Percentiles rank a stretch among this genome's conserved stretches.
These are phyloP conservation scores for Dendrobium nobile DNA, from an alignment of 106 monocot genomes.

Conservation along the genomic window DNA sequence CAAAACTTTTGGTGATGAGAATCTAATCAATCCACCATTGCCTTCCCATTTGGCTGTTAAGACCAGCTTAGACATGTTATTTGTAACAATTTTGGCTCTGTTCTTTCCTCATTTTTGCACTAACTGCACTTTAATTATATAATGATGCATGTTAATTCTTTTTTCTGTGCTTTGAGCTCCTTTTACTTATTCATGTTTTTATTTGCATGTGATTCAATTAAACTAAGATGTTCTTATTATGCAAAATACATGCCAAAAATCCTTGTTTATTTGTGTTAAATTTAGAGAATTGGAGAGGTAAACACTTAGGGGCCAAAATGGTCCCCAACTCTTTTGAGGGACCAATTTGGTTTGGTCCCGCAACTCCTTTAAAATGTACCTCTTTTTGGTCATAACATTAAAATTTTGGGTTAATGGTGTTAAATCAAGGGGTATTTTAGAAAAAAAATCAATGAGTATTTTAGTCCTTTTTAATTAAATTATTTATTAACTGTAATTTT, in stretches of 20 bases:
- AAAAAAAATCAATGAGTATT: too few species aligned
- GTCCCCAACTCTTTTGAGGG: too few species aligned
- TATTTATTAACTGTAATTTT: too few species aligned
- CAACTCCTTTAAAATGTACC: too few species aligned
- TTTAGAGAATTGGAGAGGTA: too few species aligned
- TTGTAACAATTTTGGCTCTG: background rate
- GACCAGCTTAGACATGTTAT: background rate
- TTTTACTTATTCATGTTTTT: background rate
- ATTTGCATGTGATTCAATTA: background rate
- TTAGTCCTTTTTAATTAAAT: too few species aligned
- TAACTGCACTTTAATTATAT: background rate
- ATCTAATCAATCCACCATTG: background rate
- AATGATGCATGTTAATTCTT: background rate
- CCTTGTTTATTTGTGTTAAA: background rate
- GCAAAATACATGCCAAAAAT: background rate
- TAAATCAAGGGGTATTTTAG: too few species aligned
- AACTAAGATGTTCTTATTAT: background rate
- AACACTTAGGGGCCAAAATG: too few species aligned
- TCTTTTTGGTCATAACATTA: too few species aligned
- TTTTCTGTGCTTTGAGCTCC: background rate
- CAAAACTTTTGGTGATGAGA: background rate
- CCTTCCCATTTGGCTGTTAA: background rate
- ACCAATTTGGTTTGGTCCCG: too few species aligned
- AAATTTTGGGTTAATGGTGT: too few species aligned
- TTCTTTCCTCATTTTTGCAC: background rate